Base-by-base conservation (phyloP, 352 stramenopile genomes). In the Pythium rhizo-oryzae region DNA sequence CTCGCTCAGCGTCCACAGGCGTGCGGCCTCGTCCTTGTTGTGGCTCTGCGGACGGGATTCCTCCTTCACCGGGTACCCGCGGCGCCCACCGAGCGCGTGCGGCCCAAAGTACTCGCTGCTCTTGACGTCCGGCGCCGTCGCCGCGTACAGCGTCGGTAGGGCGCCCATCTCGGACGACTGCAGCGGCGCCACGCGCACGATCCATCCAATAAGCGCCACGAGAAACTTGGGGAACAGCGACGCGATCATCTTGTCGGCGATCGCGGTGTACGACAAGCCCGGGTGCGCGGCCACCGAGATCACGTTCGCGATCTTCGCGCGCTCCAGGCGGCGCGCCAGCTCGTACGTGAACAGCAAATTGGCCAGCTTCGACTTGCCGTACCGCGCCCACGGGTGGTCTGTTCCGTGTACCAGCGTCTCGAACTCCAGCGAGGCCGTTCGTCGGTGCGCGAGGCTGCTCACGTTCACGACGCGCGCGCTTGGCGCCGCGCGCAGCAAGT, bases 401-500 rank as follows among this genome's bases (percentile, higher is more conserved):
- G 41, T 58, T 16, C 41, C 56, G 37, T 65, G 53, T 35, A 44
- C 41, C 21, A 70, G 37, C 39, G 54, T 65, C 16, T 57, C 61
- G 28, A 74, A 70, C 19, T 74, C 62, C 47, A 74, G 51, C 56
- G 56, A 52, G 16, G 9, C 30, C 15, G 41, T 28, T 4, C n/a
- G 19, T 8, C 53, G 62, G 37, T 81, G 74, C 1, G 61, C 33
- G 9, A 67, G 23, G 24, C 76, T 85, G 50, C 78, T 85, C 12
- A 87, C 72, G 37, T 75, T 77, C 12, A 89, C 76, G n/a, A 89
- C 62, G n/a, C 78, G 76, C 0, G 80, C 68, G 0, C 58, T 43
- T 2, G 54, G n/a, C 24, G 69, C 64, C 8, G 59, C 60, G 33
- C 72, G 63, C 7, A 87, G 67, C 15, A 88, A 37, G 2, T 74